phyloP scores from a whole-genome alignment of 164 flowering plant species.

The Macadamia tetraphylla region DNA sequence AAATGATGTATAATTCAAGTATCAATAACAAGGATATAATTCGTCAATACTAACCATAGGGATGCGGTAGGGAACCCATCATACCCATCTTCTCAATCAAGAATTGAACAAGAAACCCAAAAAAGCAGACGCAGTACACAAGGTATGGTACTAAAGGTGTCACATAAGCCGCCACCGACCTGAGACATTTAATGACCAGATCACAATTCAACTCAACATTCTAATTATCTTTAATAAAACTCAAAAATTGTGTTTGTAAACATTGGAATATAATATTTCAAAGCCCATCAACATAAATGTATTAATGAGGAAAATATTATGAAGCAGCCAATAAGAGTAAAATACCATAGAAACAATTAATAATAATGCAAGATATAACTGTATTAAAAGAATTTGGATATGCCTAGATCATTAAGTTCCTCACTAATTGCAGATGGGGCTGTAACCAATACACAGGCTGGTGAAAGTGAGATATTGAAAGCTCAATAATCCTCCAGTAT shows the following conservation, averaged over 20 bases:
- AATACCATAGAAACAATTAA: too few relatives aligned
- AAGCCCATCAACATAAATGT: neutral
- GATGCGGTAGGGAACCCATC: conserved; percentile 91
- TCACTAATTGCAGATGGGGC: neutral
- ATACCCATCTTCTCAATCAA: conserved; percentile 96
- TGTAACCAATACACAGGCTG: neutral
- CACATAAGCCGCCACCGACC: conserved; percentile 56
- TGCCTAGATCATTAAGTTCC: neutral
- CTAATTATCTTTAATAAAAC: neutral
- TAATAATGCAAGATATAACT: too few relatives aligned
- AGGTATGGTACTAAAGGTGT: conserved; percentile 65
- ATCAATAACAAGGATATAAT: conserved; percentile 5
- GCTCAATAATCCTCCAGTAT: neutral
- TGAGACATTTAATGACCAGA: conserved; percentile 27
- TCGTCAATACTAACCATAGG: conserved; percentile 69
- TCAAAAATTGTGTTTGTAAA: neutral
- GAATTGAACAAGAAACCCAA: conserved; percentile 78
- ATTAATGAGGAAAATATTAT: neutral
- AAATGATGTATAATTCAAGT: conserved; percentile 1
- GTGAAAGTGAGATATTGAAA: neutral
- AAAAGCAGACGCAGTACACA: conserved; percentile 64
- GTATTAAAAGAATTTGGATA: too few relatives aligned
- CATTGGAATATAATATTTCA: too few relatives aligned
- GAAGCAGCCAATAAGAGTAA: neutral
- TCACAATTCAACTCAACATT: neutral